Base-by-base conservation (phyloP, 306 rosid genomes). In the Trifolium dubium region DNA sequence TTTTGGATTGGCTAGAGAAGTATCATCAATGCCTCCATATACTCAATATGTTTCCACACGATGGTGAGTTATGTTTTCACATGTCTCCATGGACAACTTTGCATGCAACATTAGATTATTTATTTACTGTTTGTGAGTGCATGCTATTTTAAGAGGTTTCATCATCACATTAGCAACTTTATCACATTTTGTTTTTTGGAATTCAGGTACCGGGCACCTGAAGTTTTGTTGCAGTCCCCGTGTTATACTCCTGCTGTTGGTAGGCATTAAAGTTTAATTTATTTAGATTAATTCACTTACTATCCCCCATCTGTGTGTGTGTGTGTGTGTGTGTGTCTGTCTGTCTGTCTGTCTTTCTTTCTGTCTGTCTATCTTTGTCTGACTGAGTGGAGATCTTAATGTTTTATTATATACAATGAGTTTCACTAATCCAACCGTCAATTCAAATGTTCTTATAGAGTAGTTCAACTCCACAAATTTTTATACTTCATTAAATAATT, bases 41-140 rank as follows among this genome's bases (percentile, higher is more conserved):
- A 91, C 97, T 61, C 95, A 91, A 87, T 91, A 91, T 83, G 97
- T 91, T 78, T 89, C 97, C 83, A 91, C 97, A 43, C 89, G 97
- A 64, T 91, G 97, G 97, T 91, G 84, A 89, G 97, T 83, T 49
- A 55, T 76, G n/a, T 71, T 63, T 76, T 65, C 58, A 32, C 41
- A 11, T 0, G n/a, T 62, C 30, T 78, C 9, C 18, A 2, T 40
- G 9, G 34, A 64, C 23, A 15, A 63, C 50, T 44, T 75, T 4
- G 11, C 23, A 19, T 64, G 34, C 63, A 23, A 70, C 19, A 18
- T 74, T 58, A 56, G 14, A 65, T 49, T 50, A 53, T 72, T 60
- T 75, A 31, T 29, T 18, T n/a, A 39, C 29, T 71, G 37, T 37
- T 10, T 47, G 46, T 47, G 8, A 5, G 46, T 51, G 35, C 39